Evolutionary conservation across 371 early-diverging fungal species (phyloP).

Genomic region (Sporodiniella umbellata): DNA sequence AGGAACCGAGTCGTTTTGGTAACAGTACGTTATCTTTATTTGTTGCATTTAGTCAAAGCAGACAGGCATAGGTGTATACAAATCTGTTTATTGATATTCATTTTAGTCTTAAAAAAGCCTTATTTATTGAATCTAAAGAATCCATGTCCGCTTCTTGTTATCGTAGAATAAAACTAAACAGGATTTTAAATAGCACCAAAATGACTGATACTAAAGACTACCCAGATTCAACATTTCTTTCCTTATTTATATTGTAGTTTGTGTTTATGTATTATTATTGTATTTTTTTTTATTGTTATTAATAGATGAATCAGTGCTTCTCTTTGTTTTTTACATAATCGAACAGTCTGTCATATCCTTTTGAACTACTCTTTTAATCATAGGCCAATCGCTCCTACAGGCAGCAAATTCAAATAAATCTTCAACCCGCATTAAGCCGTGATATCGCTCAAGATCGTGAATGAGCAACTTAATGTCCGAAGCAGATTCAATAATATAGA

Average conservation of each 20-base stretch:
- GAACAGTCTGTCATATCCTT: conserved; percentile 63
- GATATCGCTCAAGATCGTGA: conserved; percentile 81
- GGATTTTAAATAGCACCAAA: too few relatives aligned
- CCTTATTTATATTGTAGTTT: neutral
- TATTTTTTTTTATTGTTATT: neutral
- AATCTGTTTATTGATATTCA: too few relatives aligned
- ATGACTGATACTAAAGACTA: too few relatives aligned
- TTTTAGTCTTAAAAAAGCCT: too few relatives aligned
- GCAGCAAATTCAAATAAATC: conserved; percentile 92
- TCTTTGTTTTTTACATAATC: conserved; percentile 69
- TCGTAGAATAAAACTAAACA: too few relatives aligned
- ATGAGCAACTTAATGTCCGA: conserved; percentile 79
- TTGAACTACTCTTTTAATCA: conserved; percentile 83
- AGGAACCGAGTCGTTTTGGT: too few relatives aligned
- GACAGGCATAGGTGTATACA: too few relatives aligned
- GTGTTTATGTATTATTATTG: too few relatives aligned
- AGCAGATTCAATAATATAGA: conserved; percentile 84
- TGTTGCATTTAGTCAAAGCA: too few relatives aligned
- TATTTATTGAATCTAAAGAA: too few relatives aligned
- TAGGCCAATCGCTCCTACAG: conserved; percentile 83
- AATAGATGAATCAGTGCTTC: neutral
- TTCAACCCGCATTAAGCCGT: conserved; percentile 81
- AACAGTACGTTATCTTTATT: too few relatives aligned
- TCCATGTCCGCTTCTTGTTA: too few relatives aligned
- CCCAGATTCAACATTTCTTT: conserved; percentile 52